Evolutionary conservation across 2,329 filamentous ascomycete species (phyloP), one percentile per base, ranked within the genome.

Genomic region (Penicillium sp.): DNA sequence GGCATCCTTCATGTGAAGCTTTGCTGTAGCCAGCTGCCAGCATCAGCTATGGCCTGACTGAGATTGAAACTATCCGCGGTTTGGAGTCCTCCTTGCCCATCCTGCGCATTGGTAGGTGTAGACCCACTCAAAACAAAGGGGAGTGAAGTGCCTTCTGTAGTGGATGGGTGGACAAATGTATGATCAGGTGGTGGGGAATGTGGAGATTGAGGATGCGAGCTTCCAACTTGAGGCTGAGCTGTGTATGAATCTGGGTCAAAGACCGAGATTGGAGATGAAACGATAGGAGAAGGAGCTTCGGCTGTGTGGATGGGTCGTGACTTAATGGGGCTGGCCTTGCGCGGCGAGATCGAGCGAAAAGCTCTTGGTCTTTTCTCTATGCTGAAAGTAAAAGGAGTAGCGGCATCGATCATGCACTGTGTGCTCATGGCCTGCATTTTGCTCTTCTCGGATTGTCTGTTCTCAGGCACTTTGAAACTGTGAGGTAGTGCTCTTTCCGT

Each of bases 11-110:
- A 76, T 71, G 21, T 76, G 61, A 76, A 79, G 56, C 73, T 78
- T 50, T 77, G 69, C 37, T 72, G 73, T n/a, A 80, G 63, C 69
- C 76, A 79, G 58, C 75, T 79, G 5, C 77, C 77, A 10, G 76
- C 68, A 54, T 79, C 78, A 6, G 73, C 73, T n/a, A 80, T 77
- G 1, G 76, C 76, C 61, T 76, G 73, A 44, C 70, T 75, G 5
- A 79, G 69, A 54, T 78, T 72, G 50, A 79, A 79, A n/a, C 68
- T 71, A 10, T 77, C 73, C 11, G 61, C 55, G 39, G 67, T 69
- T 46, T 63, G 57, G 35, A 60, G 43, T 24, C 68, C 69, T 59
- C 68, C 69, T 60, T 77, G 75, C 4, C 72, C 72, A 54, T 76
- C 73, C 52, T 74, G 72, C 11, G 61, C 67, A 8, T 68, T 73